Base-by-base conservation (phyloP, 148 eudicot species). In the Polygonum maritimum region DNA sequence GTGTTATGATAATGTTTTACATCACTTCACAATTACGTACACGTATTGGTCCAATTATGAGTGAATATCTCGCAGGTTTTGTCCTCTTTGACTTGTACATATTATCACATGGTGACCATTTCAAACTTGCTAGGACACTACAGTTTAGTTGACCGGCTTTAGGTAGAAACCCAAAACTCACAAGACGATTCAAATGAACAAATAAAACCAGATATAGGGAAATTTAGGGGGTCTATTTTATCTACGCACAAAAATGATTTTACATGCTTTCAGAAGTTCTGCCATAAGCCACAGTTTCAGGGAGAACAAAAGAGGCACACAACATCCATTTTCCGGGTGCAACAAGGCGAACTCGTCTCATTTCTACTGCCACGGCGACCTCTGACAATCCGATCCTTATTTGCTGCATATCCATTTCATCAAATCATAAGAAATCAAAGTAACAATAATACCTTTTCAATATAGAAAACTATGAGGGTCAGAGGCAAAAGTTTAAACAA, bases 321-420 rank as follows among this genome's bases (percentile, higher is more conserved):
- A 94, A 10, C 98, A 94, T 94, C 95, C 91, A 94, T 80, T 94
- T 94, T 75, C 93, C 96, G 0, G 98, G 98, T 22, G 98, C 98
- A 44, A 94, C 98, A 76, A 86, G 85, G 41, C 97, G 96, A 74
- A 94, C 97, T 11, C 88, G 87, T 52, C 80, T 93, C 89, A 88
- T 85, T 45, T 92, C 83, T 26, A 94, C 90, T 73, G 88, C 83
- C 79, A 94, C 83, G 26, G 89, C 96, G 18, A 82, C 96, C 71
- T 90, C 96, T 36, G 84, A 81, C 76, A 94, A 76, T 21, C 87
- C 96, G 70, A 85, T 82, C 80, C 91, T 85, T 81, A 94, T 85
- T 73, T 96, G 85, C 98, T 94, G 93, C 71, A 76, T 58, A 7
- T 36, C 1, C 71, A 72, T 71, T 57, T 57, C 9, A 21, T 13